Percentiles rank a stretch among this genome's conserved stretches.
phyloP scores from a whole-genome alignment of 164 flowering plant species.

The Vitis amurensis region DNA sequence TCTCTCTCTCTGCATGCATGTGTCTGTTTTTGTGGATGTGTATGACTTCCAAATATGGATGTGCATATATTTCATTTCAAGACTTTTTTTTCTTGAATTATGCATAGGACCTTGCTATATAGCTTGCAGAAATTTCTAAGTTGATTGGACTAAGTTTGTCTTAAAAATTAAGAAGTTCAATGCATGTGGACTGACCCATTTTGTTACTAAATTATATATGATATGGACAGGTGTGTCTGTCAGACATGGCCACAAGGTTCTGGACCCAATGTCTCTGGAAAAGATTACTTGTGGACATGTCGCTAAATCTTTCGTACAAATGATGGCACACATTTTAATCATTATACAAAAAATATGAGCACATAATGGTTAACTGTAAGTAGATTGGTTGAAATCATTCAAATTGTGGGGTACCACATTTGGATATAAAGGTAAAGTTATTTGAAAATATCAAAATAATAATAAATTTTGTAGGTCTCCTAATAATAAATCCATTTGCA shows the following conservation, averaged over 20 bases:
- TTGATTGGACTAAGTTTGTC: background rate
- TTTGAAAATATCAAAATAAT: too few relatives aligned
- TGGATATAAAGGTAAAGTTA: too few relatives aligned
- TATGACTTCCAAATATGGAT: too few relatives aligned
- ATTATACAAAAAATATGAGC: background rate
- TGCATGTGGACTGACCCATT: conserved; percentile 17
- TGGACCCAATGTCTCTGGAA: conserved; percentile 9
- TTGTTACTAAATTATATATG: conserved; percentile 4
- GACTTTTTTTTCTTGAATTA: background rate
- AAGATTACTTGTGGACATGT: conserved; percentile 1
- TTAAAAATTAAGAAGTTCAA: background rate
- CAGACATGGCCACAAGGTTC: conserved; percentile 7
- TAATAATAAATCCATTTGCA: background rate
- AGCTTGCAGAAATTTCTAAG: background rate
- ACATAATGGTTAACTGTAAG: background rate
- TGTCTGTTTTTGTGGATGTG: too few relatives aligned
- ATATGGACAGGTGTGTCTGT: conserved; percentile 1
- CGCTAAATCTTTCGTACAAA: background rate
- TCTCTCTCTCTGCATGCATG: too few relatives aligned
- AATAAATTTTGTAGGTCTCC: too few relatives aligned
- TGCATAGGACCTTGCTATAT: background rate
- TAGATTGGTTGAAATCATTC: too few relatives aligned
- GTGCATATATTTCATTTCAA: too few relatives aligned
- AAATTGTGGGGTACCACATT: too few relatives aligned
- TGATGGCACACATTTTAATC: background rate